These are phyloP conservation scores for Rhizophora mangle DNA, from an alignment of 345 rosid species.

Conservation along the genomic window DNA sequence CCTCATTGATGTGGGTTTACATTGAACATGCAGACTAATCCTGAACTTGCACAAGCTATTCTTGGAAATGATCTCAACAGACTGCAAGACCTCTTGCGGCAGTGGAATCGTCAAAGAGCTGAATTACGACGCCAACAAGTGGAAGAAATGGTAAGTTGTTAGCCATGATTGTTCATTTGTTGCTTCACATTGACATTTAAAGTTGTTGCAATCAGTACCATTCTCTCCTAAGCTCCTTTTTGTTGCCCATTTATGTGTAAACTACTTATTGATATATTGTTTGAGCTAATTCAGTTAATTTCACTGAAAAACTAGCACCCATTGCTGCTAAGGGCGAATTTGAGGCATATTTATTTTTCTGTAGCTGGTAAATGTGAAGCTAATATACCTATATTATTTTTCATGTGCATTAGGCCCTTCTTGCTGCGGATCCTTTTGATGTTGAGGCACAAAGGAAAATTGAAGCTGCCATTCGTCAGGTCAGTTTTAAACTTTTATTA, in stretches of 20 bases:
- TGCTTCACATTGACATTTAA: background rate
- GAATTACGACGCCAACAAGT: constrained; percentile 60
- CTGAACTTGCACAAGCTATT: constrained; percentile 84
- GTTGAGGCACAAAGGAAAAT: constrained; percentile 96
- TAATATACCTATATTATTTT: constrained; percentile 10
- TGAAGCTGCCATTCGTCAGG: constrained; percentile 98
- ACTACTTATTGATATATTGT: background rate
- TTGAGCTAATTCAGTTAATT: background rate
- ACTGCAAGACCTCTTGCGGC: constrained; percentile 67
- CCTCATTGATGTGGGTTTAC: constrained; percentile 1
- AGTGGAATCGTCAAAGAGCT: constrained; percentile 69
- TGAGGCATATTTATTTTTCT: too few relatives aligned
- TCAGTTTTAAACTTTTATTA: constrained; percentile 5
- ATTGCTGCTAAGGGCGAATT: too few relatives aligned
- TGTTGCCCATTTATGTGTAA: background rate
- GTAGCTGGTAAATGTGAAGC: background rate
- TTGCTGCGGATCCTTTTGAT: constrained; percentile 94
- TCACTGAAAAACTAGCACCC: background rate
- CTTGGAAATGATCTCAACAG: constrained; percentile 80
- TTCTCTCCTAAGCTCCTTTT: background rate
- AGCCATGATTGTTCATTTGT: constrained; percentile 15
- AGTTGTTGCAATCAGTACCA: background rate
- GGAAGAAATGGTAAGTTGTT: constrained; percentile 70
- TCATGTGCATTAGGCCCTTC: constrained; percentile 56
- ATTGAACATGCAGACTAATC: constrained; percentile 52